Evolutionary conservation across 2,329 filamentous ascomycete genomes (phyloP), one percentile per base, ranked within the genome.

Genomic region (Colletotrichum sp.): DNA sequence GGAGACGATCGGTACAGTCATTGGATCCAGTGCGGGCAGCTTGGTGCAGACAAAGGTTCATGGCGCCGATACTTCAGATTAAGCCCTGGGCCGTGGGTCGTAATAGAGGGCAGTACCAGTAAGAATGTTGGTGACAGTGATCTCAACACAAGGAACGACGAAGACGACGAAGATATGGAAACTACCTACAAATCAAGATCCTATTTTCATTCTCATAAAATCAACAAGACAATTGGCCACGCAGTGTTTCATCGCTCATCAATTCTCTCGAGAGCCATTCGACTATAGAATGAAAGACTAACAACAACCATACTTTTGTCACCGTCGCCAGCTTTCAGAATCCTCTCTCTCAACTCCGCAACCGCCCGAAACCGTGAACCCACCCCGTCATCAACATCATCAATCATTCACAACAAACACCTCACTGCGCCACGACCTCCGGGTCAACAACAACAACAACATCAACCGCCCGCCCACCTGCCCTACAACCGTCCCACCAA

Each of bases 401-500:
- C 16, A 55, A 63, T 57, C 66, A 15, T 34, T 65, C 73, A 13
- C 34, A 34, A 34, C 55, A 66, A 74, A 69, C 44, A 68, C 49
- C 26, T 39, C 36, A 63, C 44, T 74, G 59, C 70, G 65, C 49
- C 74, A 26, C 71, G 21, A 69, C 55, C 26, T 65, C 36, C 26
- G 16, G 59, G 7, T 18, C 12, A n/a, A 7, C 30, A 34, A 30
- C 52, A 44, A 30, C 28, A 32, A 12, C 57, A 18, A 12, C 18
- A 39, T 67, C 49, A 24, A n/a, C 30, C 30, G 16, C 26, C 57
- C 15, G 26, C 24, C 26, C 39, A 18, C 10, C 44, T n/a, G 44
- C 65, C 34, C 65, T 74, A 74, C 74, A 76, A 26, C 71, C 74
- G 70, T 34, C 73, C 73, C 16, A 44, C 57, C 63, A 72, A 36